These are phyloP conservation scores for Cucumis melo DNA, from an alignment of 306 rosid species.

Conservation along the genomic window DNA sequence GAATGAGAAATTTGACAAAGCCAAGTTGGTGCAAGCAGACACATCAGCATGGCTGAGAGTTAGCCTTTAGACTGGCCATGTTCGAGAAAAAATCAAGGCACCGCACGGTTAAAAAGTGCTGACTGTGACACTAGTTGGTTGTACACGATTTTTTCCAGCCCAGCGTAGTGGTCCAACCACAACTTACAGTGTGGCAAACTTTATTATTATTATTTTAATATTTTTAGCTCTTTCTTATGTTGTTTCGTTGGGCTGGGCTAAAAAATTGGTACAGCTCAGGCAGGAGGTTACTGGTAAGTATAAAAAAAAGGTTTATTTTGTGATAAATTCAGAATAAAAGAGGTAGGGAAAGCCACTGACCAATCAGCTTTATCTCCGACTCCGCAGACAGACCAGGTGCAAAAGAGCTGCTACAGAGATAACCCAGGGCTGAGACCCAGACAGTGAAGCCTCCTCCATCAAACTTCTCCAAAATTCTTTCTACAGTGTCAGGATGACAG, in stretches of 20 bases:
- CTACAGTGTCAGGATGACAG: constrained; percentile 61
- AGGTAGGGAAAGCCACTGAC: constrained; percentile 28
- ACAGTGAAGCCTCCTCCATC: constrained; percentile 44
- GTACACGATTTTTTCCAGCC: background rate
- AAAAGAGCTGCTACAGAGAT: constrained; percentile 33
- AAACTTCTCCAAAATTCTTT: constrained; percentile 51
- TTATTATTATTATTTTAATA: too few species aligned
- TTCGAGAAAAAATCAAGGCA: too few species aligned
- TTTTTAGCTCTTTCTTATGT: background rate
- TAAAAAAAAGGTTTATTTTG: background rate
- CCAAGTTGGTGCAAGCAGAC: too few species aligned
- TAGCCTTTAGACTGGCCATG: too few species aligned
- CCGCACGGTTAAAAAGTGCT: too few species aligned
- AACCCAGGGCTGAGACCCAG: constrained; percentile 64
- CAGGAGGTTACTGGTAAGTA: too few species aligned
- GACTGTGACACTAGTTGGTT: background rate
- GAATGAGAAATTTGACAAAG: too few species aligned
- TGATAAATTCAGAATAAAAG: background rate
- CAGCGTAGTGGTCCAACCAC: background rate
- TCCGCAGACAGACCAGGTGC: constrained; percentile 39
- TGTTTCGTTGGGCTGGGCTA: background rate
- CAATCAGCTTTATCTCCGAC: constrained; percentile 61
- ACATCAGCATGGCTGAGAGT: too few species aligned
- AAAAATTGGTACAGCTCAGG: background rate
- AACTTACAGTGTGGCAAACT: too few species aligned